Evolutionary conservation across 2,329 filamentous ascomycete species (phyloP), one percentile per base, ranked within the genome.

Genomic region (Clarireedia paspali): DNA sequence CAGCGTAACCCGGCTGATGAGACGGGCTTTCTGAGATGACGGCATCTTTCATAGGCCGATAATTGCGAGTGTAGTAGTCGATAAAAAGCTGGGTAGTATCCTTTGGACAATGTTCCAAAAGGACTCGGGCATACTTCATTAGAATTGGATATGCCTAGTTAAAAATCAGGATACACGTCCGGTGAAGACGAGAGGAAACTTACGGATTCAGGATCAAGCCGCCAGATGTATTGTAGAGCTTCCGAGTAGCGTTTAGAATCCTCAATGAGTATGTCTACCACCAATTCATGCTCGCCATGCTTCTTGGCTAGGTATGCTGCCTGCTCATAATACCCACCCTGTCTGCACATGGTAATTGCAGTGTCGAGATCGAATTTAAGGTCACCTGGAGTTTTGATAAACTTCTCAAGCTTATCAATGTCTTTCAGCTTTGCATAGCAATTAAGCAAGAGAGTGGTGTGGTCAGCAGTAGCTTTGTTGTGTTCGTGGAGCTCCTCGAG

Each of bases 381-480:
- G 64, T 96, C 91, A 2, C 89, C 91, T 0, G 92, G 91, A 27
- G 91, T 91, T 68, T 95, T 95, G 73, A 99, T 99, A 63, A 99
- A 99, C 24, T 88, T 87, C 67, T 99, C 92, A 6, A 99, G 78
- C 73, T 99, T 99, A 56, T 91, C 88, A 5, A 96, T 92, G 68
- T 99, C 94, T 70, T 99, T 99, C 15, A 97, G 75, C 68, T 99
- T 99, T 0, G 94, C 94, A 68, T 99, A 99, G 72, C 94, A 99
- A 69, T 99, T 99, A 45, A 99, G 75, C 0, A 99, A 77, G 10
- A 99, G 75, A 0, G 94, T 99, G 0, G 94, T 99, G 65, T 99
- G 94, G 63, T 99, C 94, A 1, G 91, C 87, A 2, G 92, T 96
- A 0, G 94, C 95, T 68, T 87, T 92, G 66, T 92, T 85, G 65